phyloP scores from a whole-genome alignment of 331 rosid species.

The Quercus phellos region DNA sequence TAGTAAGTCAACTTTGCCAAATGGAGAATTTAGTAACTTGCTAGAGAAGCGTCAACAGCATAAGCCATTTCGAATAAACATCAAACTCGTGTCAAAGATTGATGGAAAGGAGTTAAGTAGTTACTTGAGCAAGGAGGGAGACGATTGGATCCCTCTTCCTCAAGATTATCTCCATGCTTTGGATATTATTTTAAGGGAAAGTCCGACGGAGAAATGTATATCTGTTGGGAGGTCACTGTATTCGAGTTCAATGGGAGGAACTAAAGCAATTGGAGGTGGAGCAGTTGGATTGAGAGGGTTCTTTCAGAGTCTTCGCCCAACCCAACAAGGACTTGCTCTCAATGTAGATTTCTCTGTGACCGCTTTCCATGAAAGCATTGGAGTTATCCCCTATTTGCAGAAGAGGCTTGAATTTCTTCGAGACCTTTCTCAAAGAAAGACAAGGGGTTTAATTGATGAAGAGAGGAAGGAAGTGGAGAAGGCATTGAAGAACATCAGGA shows the following conservation, averaged over 20 bases:
- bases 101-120: slow-evolving; percentile 63
- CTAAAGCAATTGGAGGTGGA: slow-evolving; percentile 90
- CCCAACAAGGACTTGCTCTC: slow-evolving; percentile 93
- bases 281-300: slow-evolving; percentile 94
- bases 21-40: slow-evolving; percentile 34
- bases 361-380: slow-evolving; percentile 93
- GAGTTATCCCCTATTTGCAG: slow-evolving; percentile 83
- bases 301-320: slow-evolving; percentile 96
- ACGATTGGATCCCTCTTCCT: slow-evolving; percentile 86
- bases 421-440: slow-evolving; percentile 74
- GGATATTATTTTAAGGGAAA: slow-evolving; percentile 88
- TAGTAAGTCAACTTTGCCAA: slow-evolving; percentile 30
- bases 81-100: slow-evolving; percentile 78
- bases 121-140: slow-evolving; percentile 73
- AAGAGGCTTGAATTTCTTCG: slow-evolving; percentile 79
- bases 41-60: slow-evolving; percentile 45
- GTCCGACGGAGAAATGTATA: slow-evolving; percentile 74
- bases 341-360: slow-evolving; percentile 92
- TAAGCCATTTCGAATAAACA: slow-evolving; percentile 64
- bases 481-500: slow-evolving; percentile 79
- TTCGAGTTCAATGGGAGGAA: slow-evolving; percentile 77
- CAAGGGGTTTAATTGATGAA: slow-evolving; percentile 43
- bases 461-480: slow-evolving; percentile 87
- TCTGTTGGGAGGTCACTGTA: slow-evolving; percentile 82
- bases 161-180: slow-evolving; percentile 97